phyloP scores from a whole-genome alignment of 75 land plant genomes.

The Cryptomeria japonica region DNA sequence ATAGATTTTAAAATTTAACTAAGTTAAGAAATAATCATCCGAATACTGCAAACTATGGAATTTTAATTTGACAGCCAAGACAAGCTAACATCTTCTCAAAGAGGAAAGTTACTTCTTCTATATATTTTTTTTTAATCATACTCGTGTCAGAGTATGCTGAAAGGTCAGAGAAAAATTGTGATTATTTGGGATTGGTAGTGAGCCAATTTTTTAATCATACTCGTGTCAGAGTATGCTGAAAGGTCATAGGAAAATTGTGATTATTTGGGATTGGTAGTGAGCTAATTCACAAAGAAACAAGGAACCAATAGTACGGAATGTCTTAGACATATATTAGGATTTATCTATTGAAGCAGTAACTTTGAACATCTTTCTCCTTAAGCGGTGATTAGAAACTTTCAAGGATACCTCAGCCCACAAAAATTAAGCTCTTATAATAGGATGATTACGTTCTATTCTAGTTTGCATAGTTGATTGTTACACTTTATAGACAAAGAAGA shows the following conservation, averaged over 20 bases:
- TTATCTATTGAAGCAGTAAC: background rate
- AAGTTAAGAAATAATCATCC: background rate
- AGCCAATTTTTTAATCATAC: too few relatives aligned
- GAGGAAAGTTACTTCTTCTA: background rate
- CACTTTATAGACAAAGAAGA: too few relatives aligned
- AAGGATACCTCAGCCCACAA: background rate
- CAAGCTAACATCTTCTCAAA: background rate
- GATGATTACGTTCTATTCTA: too few relatives aligned
- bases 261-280: background rate
- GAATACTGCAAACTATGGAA: background rate
- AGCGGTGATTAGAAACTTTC: background rate
- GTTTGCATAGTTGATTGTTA: too few relatives aligned
- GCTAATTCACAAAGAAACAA: background rate
- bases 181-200: too few relatives aligned
- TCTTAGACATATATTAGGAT: background rate
- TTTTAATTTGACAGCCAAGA: background rate
- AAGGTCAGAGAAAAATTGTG: background rate
- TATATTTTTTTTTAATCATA: background rate
- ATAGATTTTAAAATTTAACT: background rate
- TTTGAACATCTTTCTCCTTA: background rate
- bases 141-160: background rate
- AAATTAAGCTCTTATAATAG: too few relatives aligned
- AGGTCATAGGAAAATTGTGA: too few relatives aligned
- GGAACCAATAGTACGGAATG: background rate
- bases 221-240: too few relatives aligned